Evolutionary conservation across 169 alveolate genomes (phyloP), one percentile per base, ranked within the genome.

Genomic region (Babesia caballi): DNA sequence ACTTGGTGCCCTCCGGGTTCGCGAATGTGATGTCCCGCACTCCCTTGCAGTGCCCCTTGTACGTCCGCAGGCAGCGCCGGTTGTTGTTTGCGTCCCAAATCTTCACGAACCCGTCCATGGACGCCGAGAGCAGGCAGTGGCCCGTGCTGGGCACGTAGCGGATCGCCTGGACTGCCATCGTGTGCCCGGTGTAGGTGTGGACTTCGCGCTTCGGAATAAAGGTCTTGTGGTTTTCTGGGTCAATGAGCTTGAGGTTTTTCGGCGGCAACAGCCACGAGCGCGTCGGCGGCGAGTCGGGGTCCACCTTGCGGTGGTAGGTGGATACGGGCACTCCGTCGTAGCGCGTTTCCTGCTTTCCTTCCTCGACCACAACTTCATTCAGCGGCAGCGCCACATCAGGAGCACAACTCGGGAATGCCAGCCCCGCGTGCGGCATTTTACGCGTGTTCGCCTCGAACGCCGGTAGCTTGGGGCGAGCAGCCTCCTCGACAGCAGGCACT

Each of bases 31-130:
- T 91, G 77, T 96, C 99, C 85, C 97, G 92, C 21, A 97, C 98
- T 11, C 98, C 98, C 76, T 95, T 93, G 25, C 92, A 85, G 84
- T 97, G 99, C 0, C 99, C 99, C 67, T 91, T 89, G 81, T 95
- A 97, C 27, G 98, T 95, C 60, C 96, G 89, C 6, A 94, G 70
- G 66, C 98, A 95, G 82, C 92, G 94, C 66, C 91, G 92, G 35
- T 91, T 90, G 60, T 94, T 94, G 65, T 89, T 81, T 5, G 92
- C 94, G 73, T 96, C 97, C 99, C 99, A 97, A 59, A 97, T 91
- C 89, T 96, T 97, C 25, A 94, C 89, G 60, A 92, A 92, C 46
- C 94, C 83, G 76, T 97, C 99, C 83, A 95, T 91, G 38, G 97
- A 85, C 23, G 97, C 97, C 17, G 97, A 92, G 65, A 97, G 86